These are phyloP conservation scores for Colletotrichum brevisporum DNA, from an alignment of 2,329 filamentous ascomycete genomes.

Conservation along the genomic window DNA sequence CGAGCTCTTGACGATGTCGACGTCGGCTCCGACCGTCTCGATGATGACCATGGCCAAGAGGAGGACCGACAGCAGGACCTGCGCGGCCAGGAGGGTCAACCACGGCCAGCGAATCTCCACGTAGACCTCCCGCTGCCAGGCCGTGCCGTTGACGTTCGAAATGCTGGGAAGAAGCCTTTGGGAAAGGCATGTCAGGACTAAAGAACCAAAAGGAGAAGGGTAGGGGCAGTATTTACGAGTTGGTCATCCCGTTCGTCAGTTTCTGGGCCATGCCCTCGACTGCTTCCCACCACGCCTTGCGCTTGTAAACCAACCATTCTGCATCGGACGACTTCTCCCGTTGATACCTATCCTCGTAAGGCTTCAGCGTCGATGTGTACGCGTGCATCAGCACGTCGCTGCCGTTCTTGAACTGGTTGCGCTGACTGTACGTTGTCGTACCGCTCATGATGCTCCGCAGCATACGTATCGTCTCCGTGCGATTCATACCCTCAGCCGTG, in stretches of 20 bases:
- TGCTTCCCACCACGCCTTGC: neutral
- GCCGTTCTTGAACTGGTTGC: neutral
- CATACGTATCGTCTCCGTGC: neutral
- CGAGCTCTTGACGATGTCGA: slow-evolving; percentile 18
- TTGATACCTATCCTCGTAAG: neutral
- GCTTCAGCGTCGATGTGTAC: neutral
- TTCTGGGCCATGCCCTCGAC: neutral
- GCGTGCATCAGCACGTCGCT: neutral
- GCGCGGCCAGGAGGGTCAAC: neutral
- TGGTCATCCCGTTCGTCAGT: neutral
- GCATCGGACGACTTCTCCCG: neutral
- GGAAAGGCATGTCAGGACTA: neutral
- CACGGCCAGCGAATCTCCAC: slow-evolving; percentile 14
- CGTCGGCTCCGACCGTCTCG: neutral
- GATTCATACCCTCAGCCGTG: neutral
- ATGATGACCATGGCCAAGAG: neutral
- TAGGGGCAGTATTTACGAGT: neutral
- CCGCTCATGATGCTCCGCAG: neutral
- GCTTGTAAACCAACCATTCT: neutral
- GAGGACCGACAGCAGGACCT: neutral
- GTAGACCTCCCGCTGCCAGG: neutral
- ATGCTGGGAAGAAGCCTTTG: neutral
- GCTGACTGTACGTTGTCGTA: neutral
- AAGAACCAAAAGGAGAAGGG: neutral
- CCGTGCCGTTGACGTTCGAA: neutral